Evolutionary conservation across 2,329 filamentous ascomycete species (phyloP).

Genomic region (Byssothecium circinans): DNA sequence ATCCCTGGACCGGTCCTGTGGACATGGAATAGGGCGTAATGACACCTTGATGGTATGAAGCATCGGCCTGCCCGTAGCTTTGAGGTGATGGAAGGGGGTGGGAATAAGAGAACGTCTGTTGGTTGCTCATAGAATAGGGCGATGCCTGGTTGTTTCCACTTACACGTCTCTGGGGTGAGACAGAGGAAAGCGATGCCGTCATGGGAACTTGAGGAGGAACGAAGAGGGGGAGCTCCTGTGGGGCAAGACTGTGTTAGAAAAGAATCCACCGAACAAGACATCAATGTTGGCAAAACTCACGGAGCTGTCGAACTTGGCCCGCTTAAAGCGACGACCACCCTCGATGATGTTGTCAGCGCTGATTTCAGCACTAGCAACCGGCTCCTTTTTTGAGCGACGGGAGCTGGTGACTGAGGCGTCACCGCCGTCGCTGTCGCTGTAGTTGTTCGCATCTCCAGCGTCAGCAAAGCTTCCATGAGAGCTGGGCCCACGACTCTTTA

Average conservation of each 20-base stretch:
- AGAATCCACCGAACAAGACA: conserved; percentile 14
- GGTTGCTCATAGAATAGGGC: conserved; percentile 73
- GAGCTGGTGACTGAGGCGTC: conserved; percentile 71
- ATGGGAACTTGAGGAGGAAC: conserved; percentile 79
- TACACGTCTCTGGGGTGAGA: conserved; percentile 84
- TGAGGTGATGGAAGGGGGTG: conserved; percentile 83
- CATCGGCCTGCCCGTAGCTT: conserved; percentile 58
- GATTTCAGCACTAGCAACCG: conserved; percentile 92
- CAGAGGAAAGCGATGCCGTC: conserved; percentile 93
- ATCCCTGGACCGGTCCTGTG: conserved; percentile 34
- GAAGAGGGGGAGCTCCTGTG: conserved; percentile 90
- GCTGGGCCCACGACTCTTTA: conserved; percentile 69
- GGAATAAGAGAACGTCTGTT: conserved; percentile 78
- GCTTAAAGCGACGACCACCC: conserved; percentile 82
- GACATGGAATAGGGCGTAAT: conserved; percentile 41
- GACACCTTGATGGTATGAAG: conserved; percentile 40
- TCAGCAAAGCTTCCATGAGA: conserved; percentile 63
- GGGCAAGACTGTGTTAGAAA: conserved; percentile 27
- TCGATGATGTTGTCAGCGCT: conserved; percentile 98
- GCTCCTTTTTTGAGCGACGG: conserved; percentile 76
- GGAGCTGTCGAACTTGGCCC: conserved; percentile 93
- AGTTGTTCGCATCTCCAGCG: conserved; percentile 67
- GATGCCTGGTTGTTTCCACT: conserved; percentile 71
- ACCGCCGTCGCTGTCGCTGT: conserved; percentile 85
- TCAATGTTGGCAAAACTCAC: conserved; percentile 61